phyloP scores from a whole-genome alignment of 1,284 basidiomycete species.

The Cryptococcus amylolentus region DNA sequence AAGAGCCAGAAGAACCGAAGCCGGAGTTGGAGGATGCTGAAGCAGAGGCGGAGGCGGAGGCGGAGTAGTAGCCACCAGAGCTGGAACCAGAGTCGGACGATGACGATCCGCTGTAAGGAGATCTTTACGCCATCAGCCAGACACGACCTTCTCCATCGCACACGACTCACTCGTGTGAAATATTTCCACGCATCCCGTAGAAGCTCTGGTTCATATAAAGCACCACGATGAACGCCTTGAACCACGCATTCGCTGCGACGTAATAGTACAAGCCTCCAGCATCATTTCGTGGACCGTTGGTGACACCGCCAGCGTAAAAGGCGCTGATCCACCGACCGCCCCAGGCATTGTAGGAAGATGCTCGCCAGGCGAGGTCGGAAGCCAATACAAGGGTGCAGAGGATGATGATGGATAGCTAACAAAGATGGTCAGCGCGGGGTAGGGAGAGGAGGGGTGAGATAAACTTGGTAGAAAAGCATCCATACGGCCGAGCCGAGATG shows the following conservation, averaged over 20 bases:
- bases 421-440: not conserved
- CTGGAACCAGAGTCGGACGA: not conserved
- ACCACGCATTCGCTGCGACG: slow-evolving; percentile 17
- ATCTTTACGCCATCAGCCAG: not conserved
- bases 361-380: slow-evolving; percentile 23
- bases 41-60: not conserved
- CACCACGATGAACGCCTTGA: slow-evolving; percentile 25
- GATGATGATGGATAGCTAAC: slow-evolving; percentile 20
- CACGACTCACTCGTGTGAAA: slow-evolving; percentile 11
- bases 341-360: slow-evolving; percentile 9
- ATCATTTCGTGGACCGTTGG: slow-evolving; percentile 9
- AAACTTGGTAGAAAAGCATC: slow-evolving; percentile 18
- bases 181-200: slow-evolving; percentile 19
- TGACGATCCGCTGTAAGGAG: not conserved
- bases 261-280: slow-evolving; percentile 14
- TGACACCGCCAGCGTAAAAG: slow-evolving; percentile 23
- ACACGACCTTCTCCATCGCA: not conserved
- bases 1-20: not conserved
- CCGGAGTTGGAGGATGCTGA: not conserved
- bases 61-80: not conserved
- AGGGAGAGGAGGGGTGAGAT: not conserved
- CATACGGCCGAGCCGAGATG: slow-evolving; percentile 21
- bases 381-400: slow-evolving; percentile 22
- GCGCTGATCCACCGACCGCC: slow-evolving; percentile 14
- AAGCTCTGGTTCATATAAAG: slow-evolving; percentile 31